Conservation (phyloP, 106 monocot species). For the Vanilla planifolia region DNA sequence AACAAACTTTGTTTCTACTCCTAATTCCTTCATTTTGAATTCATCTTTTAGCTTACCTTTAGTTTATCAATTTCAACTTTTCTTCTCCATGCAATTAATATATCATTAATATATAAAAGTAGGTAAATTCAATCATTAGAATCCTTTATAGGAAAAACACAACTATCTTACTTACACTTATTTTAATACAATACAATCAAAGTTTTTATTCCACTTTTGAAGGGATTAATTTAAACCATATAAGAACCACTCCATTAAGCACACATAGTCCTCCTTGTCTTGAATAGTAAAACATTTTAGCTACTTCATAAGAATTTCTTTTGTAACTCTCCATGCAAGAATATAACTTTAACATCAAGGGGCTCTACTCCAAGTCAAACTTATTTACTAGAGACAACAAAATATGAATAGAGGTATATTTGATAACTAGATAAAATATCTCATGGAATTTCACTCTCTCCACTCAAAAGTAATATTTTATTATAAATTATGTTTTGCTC, state of each 20-base stretch:
- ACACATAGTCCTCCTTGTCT: not conserved
- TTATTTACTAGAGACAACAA: not conserved
- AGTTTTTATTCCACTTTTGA: not conserved
- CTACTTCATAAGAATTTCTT: not conserved
- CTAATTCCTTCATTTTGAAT: not conserved
- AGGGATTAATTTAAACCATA: not conserved
- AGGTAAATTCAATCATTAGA: not conserved
- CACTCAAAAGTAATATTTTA: too few species aligned
- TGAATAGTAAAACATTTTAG: not conserved
- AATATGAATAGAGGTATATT: not conserved
- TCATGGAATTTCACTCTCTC: not conserved
- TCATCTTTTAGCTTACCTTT: not conserved
- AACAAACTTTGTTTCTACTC: not conserved
- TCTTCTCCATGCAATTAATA: not conserved
- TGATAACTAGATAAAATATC: not conserved
- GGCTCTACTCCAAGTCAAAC: not conserved
- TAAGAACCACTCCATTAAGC: not conserved
- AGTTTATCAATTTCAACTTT: not conserved
- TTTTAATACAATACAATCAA: not conserved
- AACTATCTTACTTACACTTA: too few species aligned
- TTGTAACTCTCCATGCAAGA: not conserved
- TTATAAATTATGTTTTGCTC: too few species aligned
- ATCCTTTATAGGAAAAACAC: not conserved
- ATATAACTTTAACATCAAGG: not conserved
- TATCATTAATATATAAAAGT: not conserved